phyloP scores from a whole-genome alignment of 805 yeast genomes.

The Candida vartiovaarae region DNA sequence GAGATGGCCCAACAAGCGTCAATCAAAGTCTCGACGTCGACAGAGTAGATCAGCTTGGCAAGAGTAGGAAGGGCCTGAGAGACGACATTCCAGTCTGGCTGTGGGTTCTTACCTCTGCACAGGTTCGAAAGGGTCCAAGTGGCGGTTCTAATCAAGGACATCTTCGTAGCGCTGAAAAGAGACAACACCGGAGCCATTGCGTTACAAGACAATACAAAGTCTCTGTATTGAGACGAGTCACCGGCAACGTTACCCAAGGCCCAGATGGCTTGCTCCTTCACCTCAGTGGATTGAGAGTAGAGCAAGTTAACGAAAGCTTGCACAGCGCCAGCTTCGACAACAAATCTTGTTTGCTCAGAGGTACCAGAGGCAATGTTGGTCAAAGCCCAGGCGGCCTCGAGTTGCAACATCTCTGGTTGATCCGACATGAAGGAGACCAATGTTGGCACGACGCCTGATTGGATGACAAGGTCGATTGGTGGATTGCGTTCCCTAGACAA shows the following conservation, averaged over 20 bases:
- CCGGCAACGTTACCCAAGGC: constrained; percentile 99
- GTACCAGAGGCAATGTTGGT: constrained; percentile 96
- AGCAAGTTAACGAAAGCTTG: constrained; percentile 83
- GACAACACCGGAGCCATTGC: constrained; percentile 87
- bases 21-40: constrained; percentile 87
- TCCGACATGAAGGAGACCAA: constrained; percentile 79
- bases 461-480: constrained; percentile 89
- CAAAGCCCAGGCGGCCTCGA: constrained; percentile 99
- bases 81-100: constrained; percentile 89
- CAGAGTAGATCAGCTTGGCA: constrained; percentile 82
- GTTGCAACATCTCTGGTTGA: constrained; percentile 81
- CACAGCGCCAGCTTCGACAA: constrained; percentile 90
- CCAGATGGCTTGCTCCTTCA: constrained; percentile 98
- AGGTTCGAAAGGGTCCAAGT: constrained; percentile 96
- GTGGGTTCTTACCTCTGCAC: constrained; percentile 95
- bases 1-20: constrained; percentile 99
- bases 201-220: constrained; percentile 73
- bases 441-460: constrained; percentile 88
- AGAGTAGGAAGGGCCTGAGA: constrained; percentile 85
- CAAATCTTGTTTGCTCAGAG: constrained; percentile 82
- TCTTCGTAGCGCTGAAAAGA: constrained; percentile 72
- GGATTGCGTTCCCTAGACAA: constrained; percentile 93
- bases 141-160: constrained; percentile 90
- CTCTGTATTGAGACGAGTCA: constrained; percentile 86
- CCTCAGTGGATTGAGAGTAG: constrained; percentile 77